Conservation (phyloP, 768 basidiomycete genomes). For the Termitomyces sp. region DNA sequence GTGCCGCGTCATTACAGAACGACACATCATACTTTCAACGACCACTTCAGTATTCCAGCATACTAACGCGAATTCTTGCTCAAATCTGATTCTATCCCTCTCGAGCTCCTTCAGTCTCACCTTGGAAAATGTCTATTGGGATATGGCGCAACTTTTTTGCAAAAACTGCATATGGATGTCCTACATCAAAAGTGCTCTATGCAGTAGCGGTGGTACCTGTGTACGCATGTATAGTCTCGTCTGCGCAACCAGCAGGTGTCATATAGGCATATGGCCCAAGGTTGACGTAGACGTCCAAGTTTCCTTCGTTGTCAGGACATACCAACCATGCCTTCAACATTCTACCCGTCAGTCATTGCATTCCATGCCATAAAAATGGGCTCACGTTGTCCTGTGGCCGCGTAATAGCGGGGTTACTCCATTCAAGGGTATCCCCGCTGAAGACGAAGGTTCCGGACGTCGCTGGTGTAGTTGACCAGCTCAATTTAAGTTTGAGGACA, state of each 20-base stretch:
- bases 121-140: not conserved
- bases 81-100: not conserved
- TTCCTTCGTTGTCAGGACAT: slow-evolving; percentile 41
- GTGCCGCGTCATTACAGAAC: not conserved
- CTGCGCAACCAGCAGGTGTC: slow-evolving; percentile 55
- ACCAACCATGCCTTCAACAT: slow-evolving; percentile 46
- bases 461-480: slow-evolving; percentile 42
- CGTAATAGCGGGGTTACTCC: slow-evolving; percentile 43
- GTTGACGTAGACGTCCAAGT: slow-evolving; percentile 44
- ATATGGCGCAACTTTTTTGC: not conserved
- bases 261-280: slow-evolving; percentile 47
- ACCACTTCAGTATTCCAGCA: too few species aligned
- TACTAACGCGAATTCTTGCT: too few species aligned
- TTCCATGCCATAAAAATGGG: not conserved
- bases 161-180: not conserved
- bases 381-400: slow-evolving; percentile 49
- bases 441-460: slow-evolving; percentile 46
- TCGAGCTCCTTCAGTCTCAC: not conserved
- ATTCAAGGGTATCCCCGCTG: slow-evolving; percentile 54
- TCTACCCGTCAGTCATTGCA: not conserved
- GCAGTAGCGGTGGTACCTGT: slow-evolving; percentile 46
- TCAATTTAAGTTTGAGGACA: slow-evolving; percentile 42
- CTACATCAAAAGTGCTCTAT: not conserved
- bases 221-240: slow-evolving; percentile 57
- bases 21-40: not conserved